These are phyloP conservation scores for Saprolegnia parasitica DNA, from an alignment of 352 stramenopile species.

Conservation along the genomic window DNA sequence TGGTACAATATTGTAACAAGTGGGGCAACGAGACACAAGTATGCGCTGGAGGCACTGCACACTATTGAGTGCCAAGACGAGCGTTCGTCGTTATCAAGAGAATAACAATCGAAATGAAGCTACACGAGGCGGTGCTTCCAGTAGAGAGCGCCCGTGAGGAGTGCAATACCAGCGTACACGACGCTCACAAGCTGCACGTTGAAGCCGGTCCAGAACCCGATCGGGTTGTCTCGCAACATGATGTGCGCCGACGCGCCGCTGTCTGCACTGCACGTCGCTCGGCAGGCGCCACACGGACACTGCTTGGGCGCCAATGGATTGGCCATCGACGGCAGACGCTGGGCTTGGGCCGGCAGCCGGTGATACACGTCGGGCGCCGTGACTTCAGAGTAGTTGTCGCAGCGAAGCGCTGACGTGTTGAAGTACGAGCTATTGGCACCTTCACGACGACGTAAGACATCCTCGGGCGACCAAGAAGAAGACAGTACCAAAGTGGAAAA, in stretches of 20 bases:
- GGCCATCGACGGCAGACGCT: slow-evolving; percentile 62
- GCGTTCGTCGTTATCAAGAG: too few relatives aligned
- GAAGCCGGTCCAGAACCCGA: slow-evolving; percentile 64
- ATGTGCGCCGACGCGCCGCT: slow-evolving; percentile 35
- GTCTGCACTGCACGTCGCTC: slow-evolving; percentile 53
- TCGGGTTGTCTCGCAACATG: slow-evolving; percentile 56
- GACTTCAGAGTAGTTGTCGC: slow-evolving; percentile 75
- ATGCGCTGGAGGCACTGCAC: too few relatives aligned
- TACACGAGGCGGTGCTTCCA: slow-evolving; percentile 27
- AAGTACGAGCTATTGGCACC: slow-evolving; percentile 11
- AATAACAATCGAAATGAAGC: too few relatives aligned
- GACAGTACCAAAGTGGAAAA: slow-evolving; percentile 56
- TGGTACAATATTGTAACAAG: too few relatives aligned
- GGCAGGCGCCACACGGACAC: slow-evolving; percentile 70
- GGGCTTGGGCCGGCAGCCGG: slow-evolving; percentile 55
- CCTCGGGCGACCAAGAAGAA: slow-evolving; percentile 38
- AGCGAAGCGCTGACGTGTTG: slow-evolving; percentile 53
- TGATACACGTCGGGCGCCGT: slow-evolving; percentile 23
- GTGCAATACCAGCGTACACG: slow-evolving; percentile 50
- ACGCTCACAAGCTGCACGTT: slow-evolving; percentile 49
- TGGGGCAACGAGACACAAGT: too few relatives aligned
- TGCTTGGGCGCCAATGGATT: slow-evolving; percentile 48
- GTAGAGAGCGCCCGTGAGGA: slow-evolving; percentile 38
- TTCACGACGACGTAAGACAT: neutral
- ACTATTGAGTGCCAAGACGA: too few relatives aligned